These are phyloP conservation scores for Pythium folliculosum DNA, from an alignment of 352 stramenopile species.

Conservation along the genomic window DNA sequence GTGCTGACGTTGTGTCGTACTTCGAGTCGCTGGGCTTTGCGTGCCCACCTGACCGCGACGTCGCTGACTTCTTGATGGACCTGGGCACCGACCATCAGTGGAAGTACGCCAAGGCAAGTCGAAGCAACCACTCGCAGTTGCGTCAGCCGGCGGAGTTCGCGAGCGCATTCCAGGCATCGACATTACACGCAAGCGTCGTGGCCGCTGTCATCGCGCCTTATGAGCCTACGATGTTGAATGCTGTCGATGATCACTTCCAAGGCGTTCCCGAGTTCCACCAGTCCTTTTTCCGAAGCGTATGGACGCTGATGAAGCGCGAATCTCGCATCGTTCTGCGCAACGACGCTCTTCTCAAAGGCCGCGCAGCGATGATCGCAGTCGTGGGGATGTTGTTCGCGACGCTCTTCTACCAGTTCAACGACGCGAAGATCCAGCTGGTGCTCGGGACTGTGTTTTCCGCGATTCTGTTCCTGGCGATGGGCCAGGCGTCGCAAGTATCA, in stretches of 20 bases:
- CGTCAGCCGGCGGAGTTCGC: conserved; percentile 25
- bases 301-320: conserved; percentile 32
- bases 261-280: conserved; percentile 20
- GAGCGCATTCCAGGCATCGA: conserved; percentile 24
- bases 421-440: conserved; percentile 30
- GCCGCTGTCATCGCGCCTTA: conserved; percentile 85
- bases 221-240: conserved; percentile 83
- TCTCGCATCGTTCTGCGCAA: conserved; percentile 49
- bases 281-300: conserved; percentile 18
- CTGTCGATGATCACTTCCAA: conserved; percentile 35
- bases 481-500: conserved; percentile 56
- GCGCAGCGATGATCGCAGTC: conserved; percentile 31
- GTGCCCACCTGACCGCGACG: conserved; percentile 31
- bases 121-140: neutral
- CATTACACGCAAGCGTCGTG: conserved; percentile 28
- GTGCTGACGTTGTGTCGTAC: conserved; percentile 32
- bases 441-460: conserved; percentile 41
- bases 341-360: conserved; percentile 32
- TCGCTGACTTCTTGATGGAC: conserved; percentile 35
- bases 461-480: conserved; percentile 11
- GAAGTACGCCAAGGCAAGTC: conserved; percentile 3
- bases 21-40: conserved; percentile 35
- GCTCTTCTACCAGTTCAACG: conserved; percentile 34
- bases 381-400: conserved; percentile 32
- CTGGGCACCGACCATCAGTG: conserved; percentile 27